Evolutionary conservation across 1,139 yeast species (phyloP).

Genomic region (Yamadazyma sp.): DNA sequence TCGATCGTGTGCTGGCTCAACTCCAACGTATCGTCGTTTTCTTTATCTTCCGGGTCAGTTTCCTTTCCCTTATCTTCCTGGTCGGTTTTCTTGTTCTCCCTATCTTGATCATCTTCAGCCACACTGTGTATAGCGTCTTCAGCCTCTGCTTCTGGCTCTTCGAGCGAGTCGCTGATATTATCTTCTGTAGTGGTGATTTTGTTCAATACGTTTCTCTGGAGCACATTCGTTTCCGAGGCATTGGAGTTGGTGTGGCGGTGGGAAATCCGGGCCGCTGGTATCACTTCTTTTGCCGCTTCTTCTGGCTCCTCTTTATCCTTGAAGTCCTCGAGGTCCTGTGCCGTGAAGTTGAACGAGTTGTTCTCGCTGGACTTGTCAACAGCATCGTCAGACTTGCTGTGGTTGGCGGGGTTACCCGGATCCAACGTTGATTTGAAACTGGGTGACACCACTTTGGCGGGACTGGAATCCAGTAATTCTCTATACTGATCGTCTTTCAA

Average conservation of each 20-base stretch:
- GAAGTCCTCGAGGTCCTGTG: background rate
- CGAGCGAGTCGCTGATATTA: slow-evolving; percentile 1
- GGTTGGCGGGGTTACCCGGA: slow-evolving; percentile 28
- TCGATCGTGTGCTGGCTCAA: slow-evolving; percentile 6
- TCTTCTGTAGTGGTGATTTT: slow-evolving; percentile 34
- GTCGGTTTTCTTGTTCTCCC: too few relatives aligned
- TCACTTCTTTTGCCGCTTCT: background rate
- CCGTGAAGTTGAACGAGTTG: slow-evolving; percentile 2
- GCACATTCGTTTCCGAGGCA: slow-evolving; percentile 14
- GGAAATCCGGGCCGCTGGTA: background rate
- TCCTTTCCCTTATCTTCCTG: too few relatives aligned
- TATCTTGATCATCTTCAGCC: too few relatives aligned
- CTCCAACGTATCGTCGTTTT: slow-evolving; percentile 10
- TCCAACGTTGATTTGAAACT: slow-evolving; percentile 31
- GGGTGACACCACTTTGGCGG: slow-evolving; percentile 8
- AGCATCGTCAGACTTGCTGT: background rate
- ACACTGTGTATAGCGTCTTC: background rate
- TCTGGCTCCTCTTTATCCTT: background rate
- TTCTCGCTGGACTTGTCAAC: background rate
- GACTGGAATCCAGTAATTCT: slow-evolving; percentile 2
- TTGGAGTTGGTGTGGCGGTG: slow-evolving; percentile 9
- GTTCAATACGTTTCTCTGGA: slow-evolving; percentile 27
- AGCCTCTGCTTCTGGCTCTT: background rate
- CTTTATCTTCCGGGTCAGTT: slow-evolving; percentile 10
- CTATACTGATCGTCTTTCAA: slow-evolving; percentile 29